These are phyloP conservation scores for Miscanthus lutarioriparius DNA, from an alignment of 176 grass and related monocot species.

Conservation along the genomic window DNA sequence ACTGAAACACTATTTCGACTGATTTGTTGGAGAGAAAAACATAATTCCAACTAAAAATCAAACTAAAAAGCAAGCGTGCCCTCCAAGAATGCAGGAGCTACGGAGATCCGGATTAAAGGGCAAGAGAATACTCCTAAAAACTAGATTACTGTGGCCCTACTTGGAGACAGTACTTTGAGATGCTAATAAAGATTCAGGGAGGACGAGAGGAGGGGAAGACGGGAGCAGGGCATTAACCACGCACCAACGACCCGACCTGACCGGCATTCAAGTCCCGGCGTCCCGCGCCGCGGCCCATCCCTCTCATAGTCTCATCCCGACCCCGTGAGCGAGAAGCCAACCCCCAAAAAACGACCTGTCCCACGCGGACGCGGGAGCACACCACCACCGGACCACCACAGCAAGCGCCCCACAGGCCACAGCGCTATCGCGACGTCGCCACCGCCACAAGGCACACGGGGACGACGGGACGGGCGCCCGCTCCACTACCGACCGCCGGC, in stretches of 20 bases:
- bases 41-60: no score
- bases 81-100: neutral
- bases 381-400: neutral
- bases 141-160: neutral
- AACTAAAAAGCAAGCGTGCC: no score
- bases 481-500: neutral
- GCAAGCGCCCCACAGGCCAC: neutral
- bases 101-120: neutral
- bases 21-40: no score
- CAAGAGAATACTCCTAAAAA: neutral
- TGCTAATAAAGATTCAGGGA: neutral
- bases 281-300: neutral
- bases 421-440: conserved; percentile 32
- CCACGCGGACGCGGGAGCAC: neutral
- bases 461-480: neutral
- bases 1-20: no score
- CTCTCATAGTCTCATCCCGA: neutral
- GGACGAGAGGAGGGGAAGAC: neutral
- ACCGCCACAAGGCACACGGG: conserved; percentile 18
- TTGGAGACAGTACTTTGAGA: neutral
- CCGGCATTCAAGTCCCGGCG: conserved; percentile 46
- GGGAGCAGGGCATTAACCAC: conserved; percentile 35
- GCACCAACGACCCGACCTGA: conserved; percentile 42
- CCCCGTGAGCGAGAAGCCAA: conserved; percentile 48
- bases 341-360: conserved; percentile 30